These are phyloP conservation scores for Globisporangium apiculatum DNA, from an alignment of 352 stramenopile genomes.

Conservation along the genomic window DNA sequence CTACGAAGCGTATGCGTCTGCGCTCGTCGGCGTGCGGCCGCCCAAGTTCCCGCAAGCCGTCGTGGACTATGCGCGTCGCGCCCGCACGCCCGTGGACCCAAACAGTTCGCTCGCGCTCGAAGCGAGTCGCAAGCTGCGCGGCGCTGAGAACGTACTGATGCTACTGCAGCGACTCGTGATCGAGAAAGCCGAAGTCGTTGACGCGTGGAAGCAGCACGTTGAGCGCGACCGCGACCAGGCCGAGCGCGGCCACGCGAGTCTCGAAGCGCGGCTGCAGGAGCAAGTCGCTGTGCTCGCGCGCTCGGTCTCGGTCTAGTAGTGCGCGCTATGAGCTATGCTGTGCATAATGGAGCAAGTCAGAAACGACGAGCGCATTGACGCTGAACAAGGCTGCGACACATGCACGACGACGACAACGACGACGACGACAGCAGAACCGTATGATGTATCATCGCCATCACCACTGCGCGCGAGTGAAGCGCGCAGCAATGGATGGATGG, in stretches of 20 bases:
- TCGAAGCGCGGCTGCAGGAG: slow-evolving; percentile 64
- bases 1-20: slow-evolving; percentile 57
- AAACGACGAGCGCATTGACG: too few relatives aligned
- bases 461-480: too few relatives aligned
- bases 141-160: slow-evolving; percentile 76
- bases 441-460: too few relatives aligned
- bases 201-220: slow-evolving; percentile 67
- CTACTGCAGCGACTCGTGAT: slow-evolving; percentile 77
- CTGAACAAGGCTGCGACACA: too few relatives aligned
- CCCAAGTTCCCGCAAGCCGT: slow-evolving; percentile 45
- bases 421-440: too few relatives aligned
- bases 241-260: slow-evolving; percentile 45
- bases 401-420: too few relatives aligned
- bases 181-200: slow-evolving; percentile 75
- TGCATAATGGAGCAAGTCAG: too few relatives aligned
- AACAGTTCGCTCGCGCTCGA: slow-evolving; percentile 51
- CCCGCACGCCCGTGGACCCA: slow-evolving; percentile 24
- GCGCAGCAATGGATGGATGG: too few relatives aligned
- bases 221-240: slow-evolving; percentile 51
- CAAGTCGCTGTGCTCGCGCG: slow-evolving; percentile 54
- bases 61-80: slow-evolving; percentile 36
- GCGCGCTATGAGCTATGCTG: too few relatives aligned
- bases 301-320: slow-evolving; percentile 39
- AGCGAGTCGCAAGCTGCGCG: slow-evolving; percentile 70
- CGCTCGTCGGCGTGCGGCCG: slow-evolving; percentile 30